These are phyloP conservation scores for Flaveria bidentis DNA, from an alignment of 129 eudicot species.

Conservation along the genomic window DNA sequence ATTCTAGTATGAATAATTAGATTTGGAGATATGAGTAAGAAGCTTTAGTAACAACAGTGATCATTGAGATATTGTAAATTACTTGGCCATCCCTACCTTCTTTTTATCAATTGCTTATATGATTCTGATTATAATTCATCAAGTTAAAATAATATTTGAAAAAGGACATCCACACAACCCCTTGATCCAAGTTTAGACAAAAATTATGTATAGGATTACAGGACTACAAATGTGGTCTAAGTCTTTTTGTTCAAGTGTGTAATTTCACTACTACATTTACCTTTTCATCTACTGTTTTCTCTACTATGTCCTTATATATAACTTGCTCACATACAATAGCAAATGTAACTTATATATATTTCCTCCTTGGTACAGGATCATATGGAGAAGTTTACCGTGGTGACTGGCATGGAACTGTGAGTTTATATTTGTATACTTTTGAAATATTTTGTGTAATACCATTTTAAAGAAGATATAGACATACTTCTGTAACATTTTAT, in stretches of 20 bases:
- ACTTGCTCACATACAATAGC: not conserved
- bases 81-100: not conserved
- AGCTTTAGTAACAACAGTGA: not conserved
- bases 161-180: not conserved
- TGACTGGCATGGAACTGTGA: constrained; percentile 99
- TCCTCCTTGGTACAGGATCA: constrained; percentile 57
- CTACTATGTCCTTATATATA: not conserved
- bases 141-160: not conserved
- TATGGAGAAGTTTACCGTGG: constrained; percentile 98
- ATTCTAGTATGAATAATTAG: not conserved
- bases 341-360: not conserved
- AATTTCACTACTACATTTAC: not conserved
- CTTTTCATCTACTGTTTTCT: not conserved
- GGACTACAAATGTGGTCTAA: not conserved
- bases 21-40: not conserved
- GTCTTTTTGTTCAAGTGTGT: constrained; percentile 2
- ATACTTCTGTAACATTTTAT: not conserved
- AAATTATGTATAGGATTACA: constrained; percentile 1
- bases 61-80: not conserved
- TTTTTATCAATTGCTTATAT: not conserved
- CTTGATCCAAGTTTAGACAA: not conserved
- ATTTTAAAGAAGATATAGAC: not conserved
- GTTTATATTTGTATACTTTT: constrained; percentile 31
- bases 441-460: not conserved
- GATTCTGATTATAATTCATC: not conserved